Base-by-base conservation (phyloP, 495 filamentous ascomycete genomes). In the Neurospora sp. region DNA sequence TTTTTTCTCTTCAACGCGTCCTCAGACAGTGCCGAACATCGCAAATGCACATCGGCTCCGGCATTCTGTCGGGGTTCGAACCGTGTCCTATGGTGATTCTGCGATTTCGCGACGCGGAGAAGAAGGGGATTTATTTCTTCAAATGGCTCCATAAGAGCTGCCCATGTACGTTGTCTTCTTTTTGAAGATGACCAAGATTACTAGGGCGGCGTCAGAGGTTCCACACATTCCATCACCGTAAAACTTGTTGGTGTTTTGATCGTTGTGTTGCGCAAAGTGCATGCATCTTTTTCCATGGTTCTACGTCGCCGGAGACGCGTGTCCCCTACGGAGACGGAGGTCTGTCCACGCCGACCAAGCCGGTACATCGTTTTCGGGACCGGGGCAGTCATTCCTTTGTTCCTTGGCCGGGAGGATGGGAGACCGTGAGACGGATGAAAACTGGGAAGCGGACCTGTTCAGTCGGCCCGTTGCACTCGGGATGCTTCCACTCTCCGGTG, bases 191-290 rank as follows among this genome's bases (percentile, higher is more conserved):
- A 70, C 69, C 77, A 82, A 84, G 74, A 84, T 93, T 92, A 90
- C 90, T 88, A 88, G 89, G 92, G 89, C 91, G 88, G 93, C 89
- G 92, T 96, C 92, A 94, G 92, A 94, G 91, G 91, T 84, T 88
- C 88, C 91, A 82, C 74, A 95, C 92, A 95, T 83, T 74, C 69
- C 31, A 46, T 31, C 22, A 39, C 37, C 27, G 53, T 61, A 61
- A 37, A 61, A 3, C 12, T 35, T 35, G 9, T 9, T 35, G 53
- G 53, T 65, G 53, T 65, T 65, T 65, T 65, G 27, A 65, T 65
- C 14, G 53, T 65, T 35, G 27, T 27, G 22, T 31, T 31, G 27
- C 53, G 27, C 53, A 35, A 61, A 61, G 22, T 31, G 22, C 53
- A 31, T 31, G 27, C 27, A 31, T 31, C 27, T 27, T 27, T 31